Evolutionary conservation across 306 rosid species (phyloP).

Genomic region (Datisca glomerata): DNA sequence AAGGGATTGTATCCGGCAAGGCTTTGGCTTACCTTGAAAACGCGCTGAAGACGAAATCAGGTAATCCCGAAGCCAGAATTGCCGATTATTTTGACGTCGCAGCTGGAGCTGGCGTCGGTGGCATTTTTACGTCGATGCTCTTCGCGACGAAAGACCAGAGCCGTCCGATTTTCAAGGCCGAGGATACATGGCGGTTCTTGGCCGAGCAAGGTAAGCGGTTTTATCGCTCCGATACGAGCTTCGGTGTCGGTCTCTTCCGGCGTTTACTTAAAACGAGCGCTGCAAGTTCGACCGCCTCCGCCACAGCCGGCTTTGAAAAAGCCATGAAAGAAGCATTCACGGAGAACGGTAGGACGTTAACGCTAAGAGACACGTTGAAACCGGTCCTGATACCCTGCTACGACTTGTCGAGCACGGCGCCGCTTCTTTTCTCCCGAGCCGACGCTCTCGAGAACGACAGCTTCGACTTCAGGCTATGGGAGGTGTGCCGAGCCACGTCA

Average conservation of each 20-base stretch:
- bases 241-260: constrained; percentile 25
- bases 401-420: constrained; percentile 90
- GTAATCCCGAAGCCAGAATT: constrained; percentile 67
- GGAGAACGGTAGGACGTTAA: constrained; percentile 35
- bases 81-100: constrained; percentile 96
- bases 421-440: constrained; percentile 88
- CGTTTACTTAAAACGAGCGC: constrained; percentile 23
- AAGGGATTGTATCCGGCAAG: constrained; percentile 85
- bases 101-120: constrained; percentile 83
- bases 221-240: constrained; percentile 26
- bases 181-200: constrained; percentile 70
- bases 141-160: constrained; percentile 61
- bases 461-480: constrained; percentile 87
- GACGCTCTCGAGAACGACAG: constrained; percentile 93
- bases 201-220: constrained; percentile 60
- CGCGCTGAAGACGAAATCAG: constrained; percentile 75
- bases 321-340: constrained; percentile 64
- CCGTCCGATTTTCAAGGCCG: constrained; percentile 65
- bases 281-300: constrained; percentile 16
- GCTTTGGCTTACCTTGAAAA: constrained; percentile 69
- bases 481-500: constrained; percentile 88
- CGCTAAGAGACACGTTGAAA: constrained; percentile 77
- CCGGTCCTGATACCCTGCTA: constrained; percentile 92
- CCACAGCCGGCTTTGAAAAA: constrained; percentile 56
- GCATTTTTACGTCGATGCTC: constrained; percentile 86